phyloP scores from a whole-genome alignment of 805 yeast species.

The Brettanomyces anomalus region DNA sequence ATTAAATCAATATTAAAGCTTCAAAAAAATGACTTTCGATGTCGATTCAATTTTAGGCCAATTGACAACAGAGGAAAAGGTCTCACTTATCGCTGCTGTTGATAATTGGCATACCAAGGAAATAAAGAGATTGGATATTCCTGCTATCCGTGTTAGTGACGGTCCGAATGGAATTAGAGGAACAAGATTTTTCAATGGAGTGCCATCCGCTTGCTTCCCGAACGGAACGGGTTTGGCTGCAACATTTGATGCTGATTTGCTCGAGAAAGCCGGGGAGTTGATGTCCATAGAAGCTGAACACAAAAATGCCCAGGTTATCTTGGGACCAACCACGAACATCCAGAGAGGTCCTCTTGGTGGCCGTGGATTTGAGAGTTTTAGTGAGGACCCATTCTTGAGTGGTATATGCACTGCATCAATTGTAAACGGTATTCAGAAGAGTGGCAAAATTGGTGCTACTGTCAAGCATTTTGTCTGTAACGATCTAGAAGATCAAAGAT shows the following conservation, averaged over 20 bases:
- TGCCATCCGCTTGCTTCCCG: conserved; percentile 37
- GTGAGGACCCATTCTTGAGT: conserved; percentile 35
- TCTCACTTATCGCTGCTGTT: conserved; percentile 19
- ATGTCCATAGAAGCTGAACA: conserved; percentile 36
- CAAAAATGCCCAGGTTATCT: conserved; percentile 33
- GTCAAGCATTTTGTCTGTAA: conserved; percentile 58
- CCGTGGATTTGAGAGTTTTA: conserved; percentile 33
- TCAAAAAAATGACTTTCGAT: conserved; percentile 5
- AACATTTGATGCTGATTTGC: conserved; percentile 32
- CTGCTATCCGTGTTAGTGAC: conserved; percentile 29
- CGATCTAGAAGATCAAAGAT: conserved; percentile 51
- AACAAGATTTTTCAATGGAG: conserved; percentile 30
- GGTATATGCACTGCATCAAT: conserved; percentile 39
- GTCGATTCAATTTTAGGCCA: conserved; percentile 15
- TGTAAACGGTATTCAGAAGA: conserved; percentile 45
- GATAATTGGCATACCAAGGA: conserved; percentile 34
- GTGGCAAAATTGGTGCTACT: conserved; percentile 39
- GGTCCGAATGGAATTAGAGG: conserved; percentile 45
- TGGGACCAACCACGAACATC: conserved; percentile 31
- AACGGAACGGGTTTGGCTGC: conserved; percentile 39
- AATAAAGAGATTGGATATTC: conserved; percentile 27
- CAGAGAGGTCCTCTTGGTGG: conserved; percentile 39
- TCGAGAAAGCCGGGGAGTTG: conserved; percentile 30
- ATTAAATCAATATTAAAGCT: background rate
- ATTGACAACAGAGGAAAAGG: conserved; percentile 24